Percentiles rank a stretch among this genome's conserved stretches.
phyloP scores from a whole-genome alignment of 1,284 basidiomycete genomes.

The Tremellales sp. region DNA sequence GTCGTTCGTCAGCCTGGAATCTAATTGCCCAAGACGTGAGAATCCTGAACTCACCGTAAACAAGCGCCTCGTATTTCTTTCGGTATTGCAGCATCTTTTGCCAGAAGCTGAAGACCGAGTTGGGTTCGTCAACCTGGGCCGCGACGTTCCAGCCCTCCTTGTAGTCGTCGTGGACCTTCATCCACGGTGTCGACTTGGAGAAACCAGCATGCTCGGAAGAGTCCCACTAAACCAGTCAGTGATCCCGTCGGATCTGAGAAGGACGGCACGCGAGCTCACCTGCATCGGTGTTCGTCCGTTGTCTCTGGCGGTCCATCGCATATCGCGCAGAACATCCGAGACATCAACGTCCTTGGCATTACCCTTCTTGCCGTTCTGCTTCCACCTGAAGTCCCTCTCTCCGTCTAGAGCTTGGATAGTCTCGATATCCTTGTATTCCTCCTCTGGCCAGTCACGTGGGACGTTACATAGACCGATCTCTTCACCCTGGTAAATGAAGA shows the following conservation, averaged over 20 bases:
- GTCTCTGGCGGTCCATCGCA: slow-evolving; percentile 43
- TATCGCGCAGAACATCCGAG: slow-evolving; percentile 36
- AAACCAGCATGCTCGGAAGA: slow-evolving; percentile 60
- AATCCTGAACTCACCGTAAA: slow-evolving; percentile 34
- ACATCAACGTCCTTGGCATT: slow-evolving; percentile 40
- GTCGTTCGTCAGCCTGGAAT: not conserved
- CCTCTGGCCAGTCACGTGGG: slow-evolving; percentile 60
- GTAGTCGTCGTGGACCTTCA: slow-evolving; percentile 71
- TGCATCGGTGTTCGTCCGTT: slow-evolving; percentile 36
- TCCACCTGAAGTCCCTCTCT: slow-evolving; percentile 32
- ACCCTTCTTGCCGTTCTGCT: slow-evolving; percentile 30
- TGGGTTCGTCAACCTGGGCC: slow-evolving; percentile 40
- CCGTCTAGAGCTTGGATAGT: slow-evolving; percentile 35
- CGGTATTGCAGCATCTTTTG: slow-evolving; percentile 41
- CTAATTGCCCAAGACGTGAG: not conserved
- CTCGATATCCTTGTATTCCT: slow-evolving; percentile 63
- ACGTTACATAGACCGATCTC: slow-evolving; percentile 68
- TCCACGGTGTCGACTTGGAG: slow-evolving; percentile 63
- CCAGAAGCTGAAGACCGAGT: slow-evolving; percentile 37
- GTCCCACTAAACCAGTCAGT: slow-evolving; percentile 56
- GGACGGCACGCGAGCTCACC: slow-evolving; percentile 12
- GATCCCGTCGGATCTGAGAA: no score
- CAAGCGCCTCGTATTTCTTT: slow-evolving; percentile 35
- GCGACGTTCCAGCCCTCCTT: slow-evolving; percentile 48
- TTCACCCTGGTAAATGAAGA: slow-evolving; percentile 71